Evolutionary conservation across 2,329 filamentous ascomycete genomes (phyloP).

Genomic region (Talaromyces marneffei): DNA sequence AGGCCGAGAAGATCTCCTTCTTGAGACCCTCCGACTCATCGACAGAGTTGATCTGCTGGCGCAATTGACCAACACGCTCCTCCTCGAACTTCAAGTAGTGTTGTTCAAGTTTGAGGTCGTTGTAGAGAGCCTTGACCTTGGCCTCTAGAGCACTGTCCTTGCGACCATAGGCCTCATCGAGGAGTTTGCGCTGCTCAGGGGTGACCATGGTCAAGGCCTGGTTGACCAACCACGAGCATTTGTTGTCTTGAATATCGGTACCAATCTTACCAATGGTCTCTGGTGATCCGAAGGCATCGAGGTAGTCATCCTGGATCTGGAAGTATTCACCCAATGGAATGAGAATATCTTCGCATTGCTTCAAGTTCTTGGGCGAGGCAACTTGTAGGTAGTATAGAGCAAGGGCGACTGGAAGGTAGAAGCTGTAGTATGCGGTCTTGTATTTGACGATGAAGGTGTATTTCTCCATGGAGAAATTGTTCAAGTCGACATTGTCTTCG

Average conservation of each 20-base stretch:
- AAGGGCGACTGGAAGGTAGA: slow-evolving; percentile 93
- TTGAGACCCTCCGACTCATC: slow-evolving; percentile 87
- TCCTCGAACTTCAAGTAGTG: slow-evolving; percentile 88
- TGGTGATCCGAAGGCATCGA: slow-evolving; percentile 93
- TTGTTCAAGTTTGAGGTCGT: slow-evolving; percentile 77
- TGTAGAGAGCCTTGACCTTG: slow-evolving; percentile 79
- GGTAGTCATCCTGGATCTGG: slow-evolving; percentile 97
- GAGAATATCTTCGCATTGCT: slow-evolving; percentile 82
- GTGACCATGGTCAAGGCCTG: slow-evolving; percentile 76
- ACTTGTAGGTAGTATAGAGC: slow-evolving; percentile 79
- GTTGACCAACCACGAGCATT: slow-evolving; percentile 98
- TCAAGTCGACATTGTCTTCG: slow-evolving; percentile 84
- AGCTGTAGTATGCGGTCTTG: slow-evolving; percentile 99
- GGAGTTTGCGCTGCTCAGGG: slow-evolving; percentile 76
- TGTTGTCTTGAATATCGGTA: slow-evolving; percentile 98
- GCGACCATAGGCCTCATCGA: slow-evolving; percentile 89
- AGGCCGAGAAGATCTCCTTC: slow-evolving; percentile 81
- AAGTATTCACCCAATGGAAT: slow-evolving; percentile 99
- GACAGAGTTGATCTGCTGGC: slow-evolving; percentile 65
- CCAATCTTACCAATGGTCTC: slow-evolving; percentile 96
- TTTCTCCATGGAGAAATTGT: slow-evolving; percentile 93
- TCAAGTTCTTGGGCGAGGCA: slow-evolving; percentile 81
- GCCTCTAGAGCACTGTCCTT: slow-evolving; percentile 82
- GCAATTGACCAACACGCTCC: slow-evolving; percentile 72
- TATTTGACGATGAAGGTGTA: slow-evolving; percentile 98